Evolutionary conservation across 1,139 yeast genomes (phyloP), one percentile per base, ranked within the genome.

Genomic region (Yamadazyma kanchanaburiensis): DNA sequence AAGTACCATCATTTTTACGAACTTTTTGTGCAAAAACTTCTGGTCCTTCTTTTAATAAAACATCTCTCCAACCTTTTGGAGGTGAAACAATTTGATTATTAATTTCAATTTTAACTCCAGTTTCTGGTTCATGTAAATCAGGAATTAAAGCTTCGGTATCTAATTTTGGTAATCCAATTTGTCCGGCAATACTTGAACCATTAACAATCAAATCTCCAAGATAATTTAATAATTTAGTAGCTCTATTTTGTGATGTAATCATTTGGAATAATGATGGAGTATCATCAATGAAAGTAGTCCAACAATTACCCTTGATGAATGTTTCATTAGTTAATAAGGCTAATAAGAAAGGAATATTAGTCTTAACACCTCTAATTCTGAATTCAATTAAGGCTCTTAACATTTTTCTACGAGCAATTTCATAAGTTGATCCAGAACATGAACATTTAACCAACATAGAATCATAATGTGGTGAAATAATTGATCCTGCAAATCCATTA

Each of bases 211-310:
- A 65, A 53, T 94, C 98, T 33, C 88, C 97, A 49, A 91, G 70
- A 63, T 88, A 91, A 26, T 82, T 80, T 58, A 91, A 73, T 46
- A 94, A 60, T 64, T 91, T 89, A 60, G 88, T 94, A 38, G 98
- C 98, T 70, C 98, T 83, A 74, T 91, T 91, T 64, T 87, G 94
- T 31, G 96, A 89, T 25, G 84, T 70, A 53, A 88, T 84, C 94
- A 94, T 86, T 57, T 87, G 91, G 75, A 94, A 94, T 54, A 91
- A 72, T 32, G 87, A 79, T 34, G 98, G 98, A 38, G 98, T 89
- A 59, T 91, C 99, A 58, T 91, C 98, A 53, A 91, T 94, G 53
- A 91, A 91, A 12, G 99, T 94, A 33, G 98, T 94, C 98, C 98
- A 91, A 70, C 96, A 91, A 46, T 77, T 70, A 51, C 96, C 96